Evolutionary conservation across 345 rosid species (phyloP).

Genomic region (Chamaenerion angustifolium): DNA sequence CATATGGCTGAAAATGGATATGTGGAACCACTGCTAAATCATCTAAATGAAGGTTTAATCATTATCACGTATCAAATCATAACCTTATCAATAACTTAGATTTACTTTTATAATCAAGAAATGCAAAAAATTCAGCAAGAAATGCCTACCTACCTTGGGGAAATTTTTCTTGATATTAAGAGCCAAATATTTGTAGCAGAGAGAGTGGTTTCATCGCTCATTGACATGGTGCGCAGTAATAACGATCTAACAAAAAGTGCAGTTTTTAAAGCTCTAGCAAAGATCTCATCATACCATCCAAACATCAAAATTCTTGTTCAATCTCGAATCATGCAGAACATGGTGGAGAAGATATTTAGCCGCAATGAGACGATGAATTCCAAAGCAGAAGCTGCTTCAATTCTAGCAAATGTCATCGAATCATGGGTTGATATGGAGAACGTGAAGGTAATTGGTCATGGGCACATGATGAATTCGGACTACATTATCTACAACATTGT

Average conservation of each 20-base stretch:
- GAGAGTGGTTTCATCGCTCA: conserved; percentile 50
- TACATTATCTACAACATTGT: too few relatives aligned
- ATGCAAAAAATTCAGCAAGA: conserved; percentile 48
- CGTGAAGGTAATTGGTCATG: conserved; percentile 39
- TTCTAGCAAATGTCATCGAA: conserved; percentile 66
- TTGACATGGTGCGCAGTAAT: too few relatives aligned
- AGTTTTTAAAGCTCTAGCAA: too few relatives aligned
- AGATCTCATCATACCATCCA: too few relatives aligned
- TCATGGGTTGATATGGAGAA: conserved; percentile 48
- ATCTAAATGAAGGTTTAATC: conserved; percentile 34
- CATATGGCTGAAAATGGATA: too few relatives aligned
- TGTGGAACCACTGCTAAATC: conserved; percentile 66
- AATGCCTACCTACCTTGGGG: conserved; percentile 64
- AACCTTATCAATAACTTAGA: too few relatives aligned
- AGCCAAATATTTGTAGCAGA: conserved; percentile 45
- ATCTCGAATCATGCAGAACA: conserved; percentile 38
- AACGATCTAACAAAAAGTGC: too few relatives aligned
- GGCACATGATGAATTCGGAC: too few relatives aligned
- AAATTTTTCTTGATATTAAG: conserved; percentile 48
- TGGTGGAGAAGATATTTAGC: conserved; percentile 64
- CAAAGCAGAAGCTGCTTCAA: conserved; percentile 51
- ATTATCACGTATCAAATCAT: background rate
- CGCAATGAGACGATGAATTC: conserved; percentile 48
- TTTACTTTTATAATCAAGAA: conserved; percentile 23
- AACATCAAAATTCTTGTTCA: conserved; percentile 42